These are phyloP conservation scores for Stephania cephalantha DNA, from an alignment of 164 flowering plant genomes.

Conservation along the genomic window DNA sequence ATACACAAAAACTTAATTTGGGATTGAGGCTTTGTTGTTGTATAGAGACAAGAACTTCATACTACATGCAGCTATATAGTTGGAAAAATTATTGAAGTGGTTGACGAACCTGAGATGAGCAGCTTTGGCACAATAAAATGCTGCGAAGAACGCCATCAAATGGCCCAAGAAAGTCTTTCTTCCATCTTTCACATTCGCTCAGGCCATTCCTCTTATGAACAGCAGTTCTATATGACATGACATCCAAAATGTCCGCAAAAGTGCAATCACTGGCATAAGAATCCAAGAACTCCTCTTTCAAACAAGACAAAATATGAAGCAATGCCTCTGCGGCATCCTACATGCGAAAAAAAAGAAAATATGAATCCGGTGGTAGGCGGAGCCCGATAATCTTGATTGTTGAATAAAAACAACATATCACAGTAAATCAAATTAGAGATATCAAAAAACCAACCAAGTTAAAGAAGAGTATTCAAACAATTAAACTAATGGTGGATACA, in stretches of 20 bases:
- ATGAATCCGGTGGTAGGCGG: not conserved
- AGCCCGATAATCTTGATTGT: not conserved
- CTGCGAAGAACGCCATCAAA: constrained; percentile 88
- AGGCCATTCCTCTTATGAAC: constrained; percentile 15
- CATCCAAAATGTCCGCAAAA: constrained; percentile 42
- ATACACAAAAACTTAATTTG: too few relatives aligned
- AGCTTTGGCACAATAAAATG: constrained; percentile 67
- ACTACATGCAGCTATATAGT: constrained; percentile 2
- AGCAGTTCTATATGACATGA: constrained; percentile 34
- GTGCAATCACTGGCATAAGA: constrained; percentile 37
- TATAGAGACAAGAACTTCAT: not conserved
- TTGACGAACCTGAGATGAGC: constrained; percentile 69
- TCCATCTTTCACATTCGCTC: constrained; percentile 66
- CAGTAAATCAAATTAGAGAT: too few relatives aligned
- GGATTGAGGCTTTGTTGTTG: too few relatives aligned
- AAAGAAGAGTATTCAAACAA: not conserved
- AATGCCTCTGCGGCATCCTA: constrained; percentile 97
- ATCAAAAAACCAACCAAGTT: too few relatives aligned
- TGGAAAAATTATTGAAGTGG: constrained; percentile 16
- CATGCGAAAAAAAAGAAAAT: not conserved
- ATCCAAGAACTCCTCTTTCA: constrained; percentile 65
- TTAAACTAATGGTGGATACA: not conserved
- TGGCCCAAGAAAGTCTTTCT: constrained; percentile 59
- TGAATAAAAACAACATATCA: too few relatives aligned
- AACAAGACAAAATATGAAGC: constrained; percentile 64